These are phyloP conservation scores for Alternaria novae-zelandiae DNA, from an alignment of 2,329 filamentous ascomycete genomes.

Conservation along the genomic window DNA sequence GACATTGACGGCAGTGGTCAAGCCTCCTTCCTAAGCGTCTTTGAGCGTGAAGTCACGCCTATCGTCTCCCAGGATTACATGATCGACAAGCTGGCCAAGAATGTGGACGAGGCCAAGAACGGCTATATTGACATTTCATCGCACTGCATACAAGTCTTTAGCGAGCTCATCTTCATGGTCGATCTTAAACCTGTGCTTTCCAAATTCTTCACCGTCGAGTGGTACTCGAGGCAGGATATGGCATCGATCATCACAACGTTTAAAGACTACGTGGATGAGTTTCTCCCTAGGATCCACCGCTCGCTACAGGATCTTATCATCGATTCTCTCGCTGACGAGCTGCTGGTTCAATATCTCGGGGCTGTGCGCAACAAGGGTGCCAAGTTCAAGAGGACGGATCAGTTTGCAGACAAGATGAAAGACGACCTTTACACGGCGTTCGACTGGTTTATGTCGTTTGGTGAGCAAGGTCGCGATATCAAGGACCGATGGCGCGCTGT, in stretches of 20 bases:
- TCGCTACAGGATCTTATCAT: constrained; percentile 89
- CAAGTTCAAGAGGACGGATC: constrained; percentile 85
- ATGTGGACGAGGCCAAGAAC: constrained; percentile 79
- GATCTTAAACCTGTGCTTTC: constrained; percentile 85
- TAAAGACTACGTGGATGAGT: constrained; percentile 92
- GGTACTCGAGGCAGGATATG: constrained; percentile 88
- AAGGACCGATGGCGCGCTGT: constrained; percentile 93
- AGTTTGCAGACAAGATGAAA: constrained; percentile 90
- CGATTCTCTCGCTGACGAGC: constrained; percentile 90
- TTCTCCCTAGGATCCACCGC: constrained; percentile 81
- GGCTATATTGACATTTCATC: constrained; percentile 95
- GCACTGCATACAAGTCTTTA: constrained; percentile 88
- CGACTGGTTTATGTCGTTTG: constrained; percentile 75
- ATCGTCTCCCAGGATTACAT: constrained; percentile 78
- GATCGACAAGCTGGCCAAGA: constrained; percentile 71
- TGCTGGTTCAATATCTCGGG: constrained; percentile 83
- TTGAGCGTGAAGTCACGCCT: constrained; percentile 81
- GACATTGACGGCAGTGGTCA: constrained; percentile 63
- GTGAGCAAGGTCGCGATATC: constrained; percentile 64
- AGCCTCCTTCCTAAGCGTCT: constrained; percentile 82
- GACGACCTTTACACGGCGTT: constrained; percentile 92
- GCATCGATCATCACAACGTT: constrained; percentile 94
- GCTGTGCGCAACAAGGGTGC: constrained; percentile 87
- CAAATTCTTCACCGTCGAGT: constrained; percentile 88
- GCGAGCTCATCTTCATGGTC: constrained; percentile 83